phyloP scores from a whole-genome alignment of 768 basidiomycete genomes.

The Hirschioporus abietinus region DNA sequence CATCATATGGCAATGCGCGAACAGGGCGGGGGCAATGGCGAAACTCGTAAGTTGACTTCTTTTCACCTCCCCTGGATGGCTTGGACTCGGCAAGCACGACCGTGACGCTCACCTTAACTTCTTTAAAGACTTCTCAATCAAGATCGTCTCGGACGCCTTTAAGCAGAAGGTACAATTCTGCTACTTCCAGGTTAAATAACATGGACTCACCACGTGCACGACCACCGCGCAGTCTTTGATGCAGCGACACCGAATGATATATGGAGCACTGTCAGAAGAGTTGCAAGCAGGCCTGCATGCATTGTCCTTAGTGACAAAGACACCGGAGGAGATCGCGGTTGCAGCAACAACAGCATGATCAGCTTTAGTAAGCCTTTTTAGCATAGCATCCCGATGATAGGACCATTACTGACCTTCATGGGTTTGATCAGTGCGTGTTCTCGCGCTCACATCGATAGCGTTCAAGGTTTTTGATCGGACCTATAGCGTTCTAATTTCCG shows the following conservation, averaged over 20 bases:
- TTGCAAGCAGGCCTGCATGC: slow-evolving; percentile 70
- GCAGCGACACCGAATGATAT: slow-evolving; percentile 78
- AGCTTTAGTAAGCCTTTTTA: not conserved
- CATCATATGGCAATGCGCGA: slow-evolving; percentile 81
- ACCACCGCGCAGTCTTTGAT: slow-evolving; percentile 49
- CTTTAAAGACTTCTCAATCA: slow-evolving; percentile 65
- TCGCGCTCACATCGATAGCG: not conserved
- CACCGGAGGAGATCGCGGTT: slow-evolving; percentile 42
- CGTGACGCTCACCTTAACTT: slow-evolving; percentile 9
- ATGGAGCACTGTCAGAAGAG: slow-evolving; percentile 67
- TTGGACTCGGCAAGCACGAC: not conserved
- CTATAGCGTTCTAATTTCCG: not conserved
- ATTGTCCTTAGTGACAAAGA: slow-evolving; percentile 69
- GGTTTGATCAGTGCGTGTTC: not conserved
- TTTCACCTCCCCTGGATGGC: slow-evolving; percentile 6
- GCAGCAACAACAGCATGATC: not conserved
- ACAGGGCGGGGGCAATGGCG: slow-evolving; percentile 59
- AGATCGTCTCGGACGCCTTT: slow-evolving; percentile 69
- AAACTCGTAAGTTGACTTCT: slow-evolving; percentile 64
- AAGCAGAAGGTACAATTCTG: slow-evolving; percentile 55
- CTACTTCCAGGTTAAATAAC: not conserved
- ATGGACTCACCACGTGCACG: not conserved
- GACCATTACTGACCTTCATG: too few species aligned
- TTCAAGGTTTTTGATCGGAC: not conserved
- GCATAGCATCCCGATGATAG: slow-evolving; percentile 5